These are phyloP conservation scores for Monilinia laxa DNA, from an alignment of 2,329 filamentous ascomycete species.

Conservation along the genomic window DNA sequence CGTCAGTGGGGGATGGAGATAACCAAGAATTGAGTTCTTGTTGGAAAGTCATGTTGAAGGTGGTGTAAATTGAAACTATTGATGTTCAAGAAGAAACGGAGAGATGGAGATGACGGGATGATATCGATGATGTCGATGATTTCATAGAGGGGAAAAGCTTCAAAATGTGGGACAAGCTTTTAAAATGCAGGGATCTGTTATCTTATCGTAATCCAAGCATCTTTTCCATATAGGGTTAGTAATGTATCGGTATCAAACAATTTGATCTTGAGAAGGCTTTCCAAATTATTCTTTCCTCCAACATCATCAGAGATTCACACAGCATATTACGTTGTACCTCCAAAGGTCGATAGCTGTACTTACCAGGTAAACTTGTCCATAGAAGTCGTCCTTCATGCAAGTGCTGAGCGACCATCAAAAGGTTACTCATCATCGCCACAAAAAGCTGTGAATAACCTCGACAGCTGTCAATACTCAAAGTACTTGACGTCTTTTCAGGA, in stretches of 20 bases:
- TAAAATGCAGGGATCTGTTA: neutral
- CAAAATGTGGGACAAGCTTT: constrained; percentile 4
- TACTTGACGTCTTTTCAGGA: neutral
- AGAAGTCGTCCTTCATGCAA: constrained; percentile 12
- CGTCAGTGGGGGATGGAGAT: constrained; percentile 37
- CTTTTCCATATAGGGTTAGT: neutral
- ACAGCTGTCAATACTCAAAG: constrained; percentile 6
- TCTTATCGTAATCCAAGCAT: constrained; percentile 13
- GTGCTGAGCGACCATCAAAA: constrained; percentile 13
- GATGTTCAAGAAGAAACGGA: neutral
- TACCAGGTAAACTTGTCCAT: constrained; percentile 2
- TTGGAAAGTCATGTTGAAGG: constrained; percentile 36
- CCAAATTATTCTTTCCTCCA: neutral
- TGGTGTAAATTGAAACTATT: neutral
- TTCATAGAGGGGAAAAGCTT: constrained; percentile 9
- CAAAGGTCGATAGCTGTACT: neutral
- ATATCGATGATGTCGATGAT: too few species aligned
- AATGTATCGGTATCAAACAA: constrained; percentile 9
- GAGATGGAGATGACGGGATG: neutral
- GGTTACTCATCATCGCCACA: constrained; percentile 1
- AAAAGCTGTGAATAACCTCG: constrained; percentile 3
- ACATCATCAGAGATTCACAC: neutral
- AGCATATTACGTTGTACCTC: neutral
- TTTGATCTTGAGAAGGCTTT: constrained; percentile 6
- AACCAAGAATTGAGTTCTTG: constrained; percentile 39